Evolutionary conservation across 306 rosid genomes (phyloP).

Genomic region (Trifolium fragiferum): DNA sequence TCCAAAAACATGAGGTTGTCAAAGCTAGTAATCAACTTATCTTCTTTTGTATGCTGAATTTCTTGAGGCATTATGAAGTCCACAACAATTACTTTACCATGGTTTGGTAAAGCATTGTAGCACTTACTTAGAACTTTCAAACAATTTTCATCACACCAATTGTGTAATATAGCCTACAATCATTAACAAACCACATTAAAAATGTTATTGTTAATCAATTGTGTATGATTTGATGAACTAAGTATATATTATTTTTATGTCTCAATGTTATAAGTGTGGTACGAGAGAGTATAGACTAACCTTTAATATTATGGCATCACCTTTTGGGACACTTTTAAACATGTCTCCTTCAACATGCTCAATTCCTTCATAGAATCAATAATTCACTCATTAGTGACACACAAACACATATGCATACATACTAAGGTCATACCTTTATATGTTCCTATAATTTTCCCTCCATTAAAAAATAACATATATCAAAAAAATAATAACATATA

Average conservation of each 20-base stretch:
- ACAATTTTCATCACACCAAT: conserved; percentile 38
- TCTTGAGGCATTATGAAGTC: conserved; percentile 11
- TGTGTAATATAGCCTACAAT: conserved; percentile 31
- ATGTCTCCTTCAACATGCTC: conserved; percentile 38
- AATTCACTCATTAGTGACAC: background rate
- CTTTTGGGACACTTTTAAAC: conserved; percentile 36
- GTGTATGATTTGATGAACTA: background rate
- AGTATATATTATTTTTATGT: background rate
- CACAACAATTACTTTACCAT: conserved; percentile 40
- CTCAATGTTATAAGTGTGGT: background rate
- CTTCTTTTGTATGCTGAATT: background rate
- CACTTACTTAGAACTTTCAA: conserved; percentile 23
- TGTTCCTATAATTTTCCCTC: no score
- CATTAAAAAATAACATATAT: no score
- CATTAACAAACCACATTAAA: background rate
- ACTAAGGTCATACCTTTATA: no score
- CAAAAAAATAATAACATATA: no score
- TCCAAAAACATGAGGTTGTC: conserved; percentile 36
- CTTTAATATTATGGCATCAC: conserved; percentile 40
- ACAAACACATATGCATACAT: no score
- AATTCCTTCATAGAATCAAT: conserved; percentile 34
- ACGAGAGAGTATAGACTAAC: background rate
- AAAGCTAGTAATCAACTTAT: conserved; percentile 20
- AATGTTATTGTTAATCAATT: background rate
- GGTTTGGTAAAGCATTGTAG: conserved; percentile 28